Base-by-base conservation (phyloP, 1,284 basidiomycete genomes). In the Sporisorium sorghi region DNA sequence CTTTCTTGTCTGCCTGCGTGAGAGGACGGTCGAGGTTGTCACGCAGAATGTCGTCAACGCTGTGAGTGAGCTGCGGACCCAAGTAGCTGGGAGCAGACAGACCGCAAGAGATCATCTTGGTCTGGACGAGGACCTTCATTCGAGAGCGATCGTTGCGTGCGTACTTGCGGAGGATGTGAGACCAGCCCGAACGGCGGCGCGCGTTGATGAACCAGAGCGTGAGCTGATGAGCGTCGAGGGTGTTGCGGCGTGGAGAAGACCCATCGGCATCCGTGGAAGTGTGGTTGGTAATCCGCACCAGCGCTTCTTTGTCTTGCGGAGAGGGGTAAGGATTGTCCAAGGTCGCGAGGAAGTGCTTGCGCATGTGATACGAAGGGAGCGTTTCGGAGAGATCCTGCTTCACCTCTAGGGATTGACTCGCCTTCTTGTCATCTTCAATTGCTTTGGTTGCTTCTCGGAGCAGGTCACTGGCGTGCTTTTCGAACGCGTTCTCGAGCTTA, bases 161-260 rank as follows among this genome's bases (percentile, higher is more conserved):
- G 28, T 73, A 83, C 12, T 64, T 65, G 21, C 69, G 71, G 2
- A 67, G 49, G 58, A 82, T 82, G 14, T 56, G 19, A 3, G 80
- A 79, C 80, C 82, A 84, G 17, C 80, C 80, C 7, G 71, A 79
- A 15, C 83, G 79, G 8, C 83, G 76, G 46, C 83, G 79, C 17
- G 76, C 71, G 57, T 84, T 84, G 62, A 81, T 84, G 72, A 81
- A 84, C 83, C 83, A 84, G 0, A 83, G 68, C 7, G 66, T 70
- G 48, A 76, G 73, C 39, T 81, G 80, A 39, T 66, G 40, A 35
- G 65, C 24, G 2, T 35, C 24, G 6, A 79, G 52, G 0, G 24
- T 14, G 3, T 24, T n/a, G 19, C 67, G 53, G 32, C 28, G n/a
- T n/a, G n/a, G n/a, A n/a, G n/a, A n/a, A n/a, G n/a, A n/a, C n/a